Evolutionary conservation across 2,329 filamentous ascomycete genomes (phyloP), one percentile per base, ranked within the genome.

Genomic region (Colletotrichum somersetense): DNA sequence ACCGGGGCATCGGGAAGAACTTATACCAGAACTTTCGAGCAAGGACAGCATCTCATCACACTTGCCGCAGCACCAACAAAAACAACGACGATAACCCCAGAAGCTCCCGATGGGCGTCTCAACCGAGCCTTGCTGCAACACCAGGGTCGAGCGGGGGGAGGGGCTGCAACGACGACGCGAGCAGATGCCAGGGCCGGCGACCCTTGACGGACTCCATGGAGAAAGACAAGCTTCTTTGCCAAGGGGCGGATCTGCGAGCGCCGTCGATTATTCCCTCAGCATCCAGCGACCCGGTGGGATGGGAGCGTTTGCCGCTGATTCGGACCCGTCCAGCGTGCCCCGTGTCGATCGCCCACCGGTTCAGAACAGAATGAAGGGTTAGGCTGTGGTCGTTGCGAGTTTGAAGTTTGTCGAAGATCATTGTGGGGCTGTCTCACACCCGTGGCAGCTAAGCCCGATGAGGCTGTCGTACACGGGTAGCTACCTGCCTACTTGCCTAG

Each of bases 371-470:
- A 52, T 62, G 23, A 58, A 63, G 23, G 65, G 67, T 46, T 46
- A 53, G 14, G 35, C 44, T 48, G 69, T 72, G 66, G 65, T 53
- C 33, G 65, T 55, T 68, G 44, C 61, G 66, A 70, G 70, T 72
- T 72, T 72, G 70, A 72, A 72, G 70, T 70, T 61, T 65, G 70
- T 72, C 70, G 70, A 70, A 65, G 70, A 72, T 72, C 70, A 72
- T 38, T 48, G 66, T 72, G 70, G 70, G 69, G 61, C 70, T 72
- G 70, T 66, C 55, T 72, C 70, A 72, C 20, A 65, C 55, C 70
- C 70, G 48, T 70, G 70, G 44, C 55, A 61, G 46, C 66, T 72
- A 72, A 69, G 14, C 69, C 69, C 33, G 33, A 69, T 65, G 26
- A 18, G 69, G 69, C 18, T 14, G 46, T 48, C 42, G 20, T 20